Evolutionary conservation across 2,329 filamentous ascomycete species (phyloP).

Genomic region (Scedosporium apiospermum): DNA sequence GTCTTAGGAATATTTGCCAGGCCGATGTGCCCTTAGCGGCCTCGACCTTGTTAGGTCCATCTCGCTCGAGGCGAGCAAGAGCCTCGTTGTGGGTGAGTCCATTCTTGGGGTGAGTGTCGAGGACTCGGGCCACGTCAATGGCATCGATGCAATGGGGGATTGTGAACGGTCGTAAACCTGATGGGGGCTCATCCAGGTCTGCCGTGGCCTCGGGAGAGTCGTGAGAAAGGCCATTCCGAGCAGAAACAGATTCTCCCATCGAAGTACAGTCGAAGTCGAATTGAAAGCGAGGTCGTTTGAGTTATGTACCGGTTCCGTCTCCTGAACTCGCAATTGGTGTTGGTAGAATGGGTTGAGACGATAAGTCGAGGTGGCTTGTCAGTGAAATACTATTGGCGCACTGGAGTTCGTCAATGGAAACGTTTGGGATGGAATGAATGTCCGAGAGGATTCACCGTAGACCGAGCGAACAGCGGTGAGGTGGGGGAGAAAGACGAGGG

Average conservation of each 20-base stretch:
- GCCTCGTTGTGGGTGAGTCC: slow-evolving; percentile 56
- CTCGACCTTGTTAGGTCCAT: slow-evolving; percentile 64
- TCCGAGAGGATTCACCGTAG: slow-evolving; percentile 2
- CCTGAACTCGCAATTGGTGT: not conserved
- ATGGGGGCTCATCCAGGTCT: slow-evolving; percentile 13
- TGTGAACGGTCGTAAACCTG: slow-evolving; percentile 7
- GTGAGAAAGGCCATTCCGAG: slow-evolving; percentile 12
- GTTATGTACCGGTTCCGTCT: not conserved
- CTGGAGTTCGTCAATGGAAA: not conserved
- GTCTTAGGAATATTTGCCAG: slow-evolving; percentile 68
- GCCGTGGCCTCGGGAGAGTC: slow-evolving; percentile 12
- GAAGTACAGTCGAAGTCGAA: slow-evolving; percentile 9
- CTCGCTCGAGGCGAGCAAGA: slow-evolving; percentile 50
- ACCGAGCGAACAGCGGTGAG: not conserved
- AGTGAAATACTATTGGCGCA: not conserved
- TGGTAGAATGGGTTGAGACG: not conserved
- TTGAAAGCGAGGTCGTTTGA: not conserved
- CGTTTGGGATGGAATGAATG: not conserved
- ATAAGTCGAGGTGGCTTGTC: not conserved
- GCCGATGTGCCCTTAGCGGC: slow-evolving; percentile 61
- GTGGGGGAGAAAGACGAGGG: not conserved
- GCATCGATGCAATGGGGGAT: slow-evolving; percentile 16
- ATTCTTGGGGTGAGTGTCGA: slow-evolving; percentile 39
- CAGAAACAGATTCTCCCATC: slow-evolving; percentile 12
- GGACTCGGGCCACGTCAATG: slow-evolving; percentile 19